These are phyloP conservation scores for Dryas octopetala DNA, from an alignment of 306 rosid genomes.

Conservation along the genomic window DNA sequence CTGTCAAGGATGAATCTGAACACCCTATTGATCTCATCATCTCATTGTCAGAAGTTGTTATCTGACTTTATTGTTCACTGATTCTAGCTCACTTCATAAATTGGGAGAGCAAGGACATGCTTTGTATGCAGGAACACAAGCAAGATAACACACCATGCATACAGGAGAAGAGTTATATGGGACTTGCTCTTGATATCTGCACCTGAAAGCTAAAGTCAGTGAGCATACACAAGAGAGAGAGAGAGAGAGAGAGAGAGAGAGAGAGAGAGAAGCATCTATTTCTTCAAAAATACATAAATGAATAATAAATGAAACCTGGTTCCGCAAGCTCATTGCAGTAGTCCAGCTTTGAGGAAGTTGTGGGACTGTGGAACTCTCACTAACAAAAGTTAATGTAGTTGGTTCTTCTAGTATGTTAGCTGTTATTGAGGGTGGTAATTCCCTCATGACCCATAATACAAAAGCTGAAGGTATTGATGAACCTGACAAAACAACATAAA, in stretches of 20 bases:
- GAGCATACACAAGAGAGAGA: not conserved
- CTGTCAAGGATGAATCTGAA: conserved; percentile 33
- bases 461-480: conserved; percentile 77
- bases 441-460: conserved; percentile 85
- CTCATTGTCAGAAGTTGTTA: conserved; percentile 21
- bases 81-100: conserved; percentile 30
- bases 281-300: not conserved
- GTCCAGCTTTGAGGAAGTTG: conserved; percentile 73
- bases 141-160: conserved; percentile 16
- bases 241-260: no score
- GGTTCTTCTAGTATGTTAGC: conserved; percentile 52
- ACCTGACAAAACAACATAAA: conserved; percentile 50
- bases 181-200: conserved; percentile 80
- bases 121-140: conserved; percentile 24
- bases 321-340: conserved; percentile 55
- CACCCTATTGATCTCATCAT: conserved; percentile 26
- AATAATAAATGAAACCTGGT: conserved; percentile 47
- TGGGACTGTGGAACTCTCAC: conserved; percentile 42
- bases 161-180: conserved; percentile 39
- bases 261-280: not conserved
- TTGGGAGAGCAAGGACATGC: conserved; percentile 27
- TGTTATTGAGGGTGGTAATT: conserved; percentile 57
- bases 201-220: conserved; percentile 25
- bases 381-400: conserved; percentile 56
- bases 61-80: conserved; percentile 12